phyloP scores from a whole-genome alignment of 2,329 filamentous ascomycete genomes.

The Dothiorella sarmentorum region DNA sequence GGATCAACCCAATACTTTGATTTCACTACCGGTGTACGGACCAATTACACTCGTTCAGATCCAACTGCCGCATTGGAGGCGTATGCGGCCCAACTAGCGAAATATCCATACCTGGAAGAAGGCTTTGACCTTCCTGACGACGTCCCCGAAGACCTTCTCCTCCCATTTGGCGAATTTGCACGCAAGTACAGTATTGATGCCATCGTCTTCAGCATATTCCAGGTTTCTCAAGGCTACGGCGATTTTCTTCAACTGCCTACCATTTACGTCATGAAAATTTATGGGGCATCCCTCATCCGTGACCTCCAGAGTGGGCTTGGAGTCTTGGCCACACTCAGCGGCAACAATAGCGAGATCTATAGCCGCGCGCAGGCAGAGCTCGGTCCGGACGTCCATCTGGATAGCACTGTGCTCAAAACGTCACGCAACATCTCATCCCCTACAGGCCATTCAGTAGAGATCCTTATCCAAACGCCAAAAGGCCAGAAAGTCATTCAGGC shows the following conservation, averaged over 20 bases:
- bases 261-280: conserved; percentile 45
- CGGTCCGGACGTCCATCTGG: conserved; percentile 18
- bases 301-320: neutral
- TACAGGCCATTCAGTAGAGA: neutral
- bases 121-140: conserved; percentile 46
- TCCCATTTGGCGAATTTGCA: conserved; percentile 50
- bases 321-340: conserved; percentile 19
- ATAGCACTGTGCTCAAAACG: conserved; percentile 20
- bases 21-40: conserved; percentile 28
- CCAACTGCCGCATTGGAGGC: conserved; percentile 19
- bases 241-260: conserved; percentile 44
- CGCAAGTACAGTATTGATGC: conserved; percentile 47
- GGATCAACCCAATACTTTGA: conserved; percentile 28
- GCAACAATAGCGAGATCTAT: conserved; percentile 28
- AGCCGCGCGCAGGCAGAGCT: conserved; percentile 21
- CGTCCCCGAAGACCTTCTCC: conserved; percentile 47
- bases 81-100: conserved; percentile 29
- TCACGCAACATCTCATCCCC: neutral
- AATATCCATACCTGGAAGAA: conserved; percentile 32
- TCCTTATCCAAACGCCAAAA: conserved; percentile 23
- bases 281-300: conserved; percentile 13
- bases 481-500: conserved; percentile 33
- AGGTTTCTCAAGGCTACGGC: conserved; percentile 45
- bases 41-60: conserved; percentile 16
- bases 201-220: conserved; percentile 40